phyloP scores from a whole-genome alignment of 2,329 filamentous ascomycete genomes.

The Pestalotiopsis sp. region DNA sequence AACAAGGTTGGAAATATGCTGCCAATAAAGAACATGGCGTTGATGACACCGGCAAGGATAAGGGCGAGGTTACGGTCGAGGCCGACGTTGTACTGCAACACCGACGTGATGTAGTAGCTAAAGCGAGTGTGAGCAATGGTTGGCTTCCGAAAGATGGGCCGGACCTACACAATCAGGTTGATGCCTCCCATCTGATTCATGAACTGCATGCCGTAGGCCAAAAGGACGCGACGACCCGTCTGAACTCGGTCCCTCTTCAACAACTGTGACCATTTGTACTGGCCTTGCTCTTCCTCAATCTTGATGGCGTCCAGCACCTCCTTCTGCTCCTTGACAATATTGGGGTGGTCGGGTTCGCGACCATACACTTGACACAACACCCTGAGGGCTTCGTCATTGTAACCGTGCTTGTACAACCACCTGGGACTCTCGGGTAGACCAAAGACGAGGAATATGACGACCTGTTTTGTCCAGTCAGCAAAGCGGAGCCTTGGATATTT shows the following conservation, averaged over 20 bases:
- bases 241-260: constrained; percentile 44
- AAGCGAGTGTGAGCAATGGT: neutral
- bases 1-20: constrained; percentile 35
- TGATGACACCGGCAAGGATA: constrained; percentile 16
- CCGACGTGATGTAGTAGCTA: constrained; percentile 15
- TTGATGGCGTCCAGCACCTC: constrained; percentile 46
- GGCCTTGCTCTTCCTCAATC: constrained; percentile 33
- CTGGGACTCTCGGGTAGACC: constrained; percentile 30
- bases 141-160: neutral
- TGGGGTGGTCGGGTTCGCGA: constrained; percentile 35
- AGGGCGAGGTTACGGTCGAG: constrained; percentile 12
- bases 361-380: constrained; percentile 41
- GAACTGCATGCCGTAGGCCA: constrained; percentile 49
- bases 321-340: constrained; percentile 34
- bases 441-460: constrained; percentile 28
- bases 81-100: constrained; percentile 14
- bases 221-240: constrained; percentile 45
- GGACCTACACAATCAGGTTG: constrained; percentile 42
- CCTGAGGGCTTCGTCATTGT: constrained; percentile 29
- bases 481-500: neutral
- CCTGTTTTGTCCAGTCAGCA: neutral
- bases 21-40: constrained; percentile 31
- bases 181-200: constrained; percentile 54
- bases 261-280: constrained; percentile 41
- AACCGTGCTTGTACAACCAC: constrained; percentile 29